phyloP scores from a whole-genome alignment of 2,329 filamentous ascomycete species.

The Cytospora piceicola region DNA sequence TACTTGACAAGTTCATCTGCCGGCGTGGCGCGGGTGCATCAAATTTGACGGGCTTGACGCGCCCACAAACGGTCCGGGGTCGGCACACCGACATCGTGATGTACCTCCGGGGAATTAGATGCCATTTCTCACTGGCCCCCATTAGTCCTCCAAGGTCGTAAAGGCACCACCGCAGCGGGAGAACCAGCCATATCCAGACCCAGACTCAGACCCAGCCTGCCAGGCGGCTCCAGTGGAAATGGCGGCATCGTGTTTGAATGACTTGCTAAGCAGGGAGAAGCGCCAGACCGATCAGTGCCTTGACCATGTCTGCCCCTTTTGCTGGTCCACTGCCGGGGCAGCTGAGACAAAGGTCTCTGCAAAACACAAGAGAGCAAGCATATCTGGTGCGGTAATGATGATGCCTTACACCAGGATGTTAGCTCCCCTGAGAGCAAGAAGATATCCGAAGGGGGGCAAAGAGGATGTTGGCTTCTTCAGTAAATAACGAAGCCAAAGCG shows the following conservation, averaged over 20 bases:
- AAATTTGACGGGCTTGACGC: neutral
- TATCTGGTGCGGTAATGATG: neutral
- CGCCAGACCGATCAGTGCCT: neutral
- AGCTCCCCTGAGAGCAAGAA: neutral
- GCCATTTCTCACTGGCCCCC: too few relatives aligned
- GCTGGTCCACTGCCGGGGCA: too few relatives aligned
- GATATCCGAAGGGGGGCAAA: neutral
- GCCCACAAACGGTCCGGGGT: neutral
- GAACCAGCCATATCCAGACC: neutral
- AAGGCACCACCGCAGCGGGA: neutral
- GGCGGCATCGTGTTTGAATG: neutral
- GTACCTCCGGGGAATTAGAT: neutral
- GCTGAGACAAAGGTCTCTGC: neutral
- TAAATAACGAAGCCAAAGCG: neutral
- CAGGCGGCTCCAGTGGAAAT: neutral
- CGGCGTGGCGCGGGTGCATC: neutral
- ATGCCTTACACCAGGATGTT: neutral
- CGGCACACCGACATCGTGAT: neutral
- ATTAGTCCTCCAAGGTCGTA: too few relatives aligned
- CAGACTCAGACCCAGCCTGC: neutral
- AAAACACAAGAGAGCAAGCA: neutral
- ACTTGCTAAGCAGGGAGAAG: neutral
- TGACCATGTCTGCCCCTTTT: neutral
- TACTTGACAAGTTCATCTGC: neutral
- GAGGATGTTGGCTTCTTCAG: neutral